Evolutionary conservation across 225 moss, liverwort and hornwort species (phyloP), one percentile per base, ranked within the genome.

Genomic region (Thuidium tamariscinum): DNA sequence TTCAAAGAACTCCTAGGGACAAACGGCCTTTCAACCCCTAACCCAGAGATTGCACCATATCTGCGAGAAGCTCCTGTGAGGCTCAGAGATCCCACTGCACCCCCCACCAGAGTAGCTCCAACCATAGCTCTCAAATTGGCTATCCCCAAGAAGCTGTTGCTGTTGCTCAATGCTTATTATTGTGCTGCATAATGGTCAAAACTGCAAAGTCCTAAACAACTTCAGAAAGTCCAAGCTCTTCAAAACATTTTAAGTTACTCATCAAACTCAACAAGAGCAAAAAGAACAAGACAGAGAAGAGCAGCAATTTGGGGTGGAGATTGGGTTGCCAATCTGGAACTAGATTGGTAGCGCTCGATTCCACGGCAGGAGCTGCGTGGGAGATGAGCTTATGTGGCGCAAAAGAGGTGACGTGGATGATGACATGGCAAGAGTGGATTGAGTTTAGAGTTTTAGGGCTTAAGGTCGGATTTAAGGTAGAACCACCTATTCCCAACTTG

Each of bases 301-400:
- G 79, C 62, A 41, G 77, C 70, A 86, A 89, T 70, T 67, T 52
- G 52, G 79, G 7, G 49, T 61, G 59, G 22, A 62, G 90, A 90
- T 81, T 62, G 84, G 81, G 84, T 69, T 84, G 71, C 82, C 87
- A 68, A 84, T 84, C 84, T 84, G 2, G 44, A 29, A 30, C 62
- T 18, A 48, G 85, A 88, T 88, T 88, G 88, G 88, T 30, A 82
- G 83, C 66, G 25, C 65, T 42, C 85, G 85, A 79, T 88, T 85
- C 82, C 48, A 65, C 59, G 26, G 36, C 79, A 49, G 65, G 71
- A 19, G 52, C 17, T 14, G 41, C 56, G 36, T 32, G 79, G 29
- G 25, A 37, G 80, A 74, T 80, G 88, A 26, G 84, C 51, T 88
- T 70, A 83, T 25, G 63, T 86, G 81, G 74, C 74, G 5, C 3